Conservation (phyloP, 2,329 filamentous ascomycete species). For the Stemphylium lycopersici region DNA sequence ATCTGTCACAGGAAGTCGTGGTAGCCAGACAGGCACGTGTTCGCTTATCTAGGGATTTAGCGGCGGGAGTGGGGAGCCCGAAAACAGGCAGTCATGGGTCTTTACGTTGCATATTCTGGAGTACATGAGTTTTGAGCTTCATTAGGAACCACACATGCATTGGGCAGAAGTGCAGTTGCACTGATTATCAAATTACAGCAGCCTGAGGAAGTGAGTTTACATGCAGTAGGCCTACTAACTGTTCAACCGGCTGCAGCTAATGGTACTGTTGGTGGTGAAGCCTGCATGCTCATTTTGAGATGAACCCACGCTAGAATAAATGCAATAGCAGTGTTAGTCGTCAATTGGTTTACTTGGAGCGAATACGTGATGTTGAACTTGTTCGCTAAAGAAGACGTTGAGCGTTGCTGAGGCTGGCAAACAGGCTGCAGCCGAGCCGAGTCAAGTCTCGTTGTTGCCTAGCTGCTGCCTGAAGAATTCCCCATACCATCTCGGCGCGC, state of each 20-base stretch:
- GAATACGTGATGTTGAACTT: background rate
- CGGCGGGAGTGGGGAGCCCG: background rate
- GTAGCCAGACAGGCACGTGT: background rate
- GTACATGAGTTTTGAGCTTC: too few species aligned
- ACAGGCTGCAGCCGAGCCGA: background rate
- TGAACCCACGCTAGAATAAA: too few species aligned
- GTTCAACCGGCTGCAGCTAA: too few species aligned
- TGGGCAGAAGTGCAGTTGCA: too few species aligned
- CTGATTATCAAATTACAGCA: too few species aligned
- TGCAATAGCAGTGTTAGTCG: too few species aligned
- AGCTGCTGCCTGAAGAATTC: constrained; percentile 5
- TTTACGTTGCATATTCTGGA: background rate
- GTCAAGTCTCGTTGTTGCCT: constrained; percentile 2
- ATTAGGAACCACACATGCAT: too few species aligned
- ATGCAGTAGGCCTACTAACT: too few species aligned
- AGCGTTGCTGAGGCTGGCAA: background rate
- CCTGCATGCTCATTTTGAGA: too few species aligned
- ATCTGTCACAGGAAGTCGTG: background rate
- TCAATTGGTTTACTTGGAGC: background rate
- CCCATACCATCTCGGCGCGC: background rate
- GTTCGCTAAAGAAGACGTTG: too few species aligned
- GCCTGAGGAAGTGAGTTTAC: too few species aligned
- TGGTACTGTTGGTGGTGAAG: too few species aligned
- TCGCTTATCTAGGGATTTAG: background rate
- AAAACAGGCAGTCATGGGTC: background rate